A percentile compares a stretch with the other conserved stretches of the same genome.
phyloP scores from a whole-genome alignment of 805 yeast genomes.

The Yarrowia sp. region DNA sequence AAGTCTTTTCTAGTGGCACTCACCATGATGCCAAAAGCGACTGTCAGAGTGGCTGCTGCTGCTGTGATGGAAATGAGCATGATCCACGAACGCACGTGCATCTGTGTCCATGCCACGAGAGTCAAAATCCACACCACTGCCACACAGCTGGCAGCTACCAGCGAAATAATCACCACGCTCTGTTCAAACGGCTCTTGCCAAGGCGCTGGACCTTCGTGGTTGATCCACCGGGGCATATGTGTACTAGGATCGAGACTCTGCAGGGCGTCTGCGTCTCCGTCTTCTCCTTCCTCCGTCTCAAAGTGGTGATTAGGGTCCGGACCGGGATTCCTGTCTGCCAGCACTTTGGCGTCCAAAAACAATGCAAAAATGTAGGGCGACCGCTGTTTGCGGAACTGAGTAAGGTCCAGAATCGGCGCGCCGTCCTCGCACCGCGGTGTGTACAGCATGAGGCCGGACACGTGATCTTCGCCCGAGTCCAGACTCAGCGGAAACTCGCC shows the following conservation, averaged over 20 bases:
- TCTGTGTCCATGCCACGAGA: conserved; percentile 9
- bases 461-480: not conserved
- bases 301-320: not conserved
- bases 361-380: conserved; percentile 22
- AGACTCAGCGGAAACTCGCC: conserved; percentile 12
- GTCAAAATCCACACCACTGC: conserved; percentile 33
- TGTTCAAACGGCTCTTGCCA: conserved; percentile 36
- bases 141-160: conserved; percentile 24
- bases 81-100: conserved; percentile 19
- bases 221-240: conserved; percentile 9
- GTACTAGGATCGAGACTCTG: conserved; percentile 1
- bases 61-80: conserved; percentile 15
- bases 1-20: not conserved
- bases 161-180: conserved; percentile 4
- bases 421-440: conserved; percentile 12
- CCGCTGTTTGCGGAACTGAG: conserved; percentile 21
- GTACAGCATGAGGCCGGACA: conserved; percentile 16
- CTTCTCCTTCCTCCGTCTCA: conserved; percentile 15
- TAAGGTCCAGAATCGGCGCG: conserved; percentile 16
- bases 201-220: conserved; percentile 12
- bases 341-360: conserved; percentile 12
- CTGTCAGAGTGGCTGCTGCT: not conserved
- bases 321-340: not conserved
- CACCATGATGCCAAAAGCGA: conserved; percentile 30
- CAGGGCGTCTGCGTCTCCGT: conserved; percentile 14